phyloP scores from a whole-genome alignment of 345 rosid genomes.

The Eucalyptus regnans region DNA sequence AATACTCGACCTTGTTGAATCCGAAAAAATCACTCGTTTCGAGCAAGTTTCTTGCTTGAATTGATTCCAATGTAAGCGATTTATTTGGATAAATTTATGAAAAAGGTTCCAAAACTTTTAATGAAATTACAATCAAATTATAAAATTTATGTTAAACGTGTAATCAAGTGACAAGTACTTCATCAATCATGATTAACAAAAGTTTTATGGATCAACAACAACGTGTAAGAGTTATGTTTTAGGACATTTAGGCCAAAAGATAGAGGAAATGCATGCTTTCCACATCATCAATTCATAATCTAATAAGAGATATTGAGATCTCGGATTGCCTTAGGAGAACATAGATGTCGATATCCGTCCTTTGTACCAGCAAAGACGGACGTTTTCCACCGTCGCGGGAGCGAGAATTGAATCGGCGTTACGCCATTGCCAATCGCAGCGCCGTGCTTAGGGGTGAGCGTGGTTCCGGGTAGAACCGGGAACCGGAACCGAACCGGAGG shows the following conservation, averaged over 20 bases:
- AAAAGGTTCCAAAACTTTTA: accelerated
- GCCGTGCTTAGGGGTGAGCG: too few relatives aligned
- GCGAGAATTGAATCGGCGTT: not conserved
- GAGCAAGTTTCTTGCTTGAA: accelerated
- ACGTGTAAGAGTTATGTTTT: accelerated
- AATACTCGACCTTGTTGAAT: not conserved
- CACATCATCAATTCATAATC: not conserved
- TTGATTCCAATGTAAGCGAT: accelerated
- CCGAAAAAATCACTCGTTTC: accelerated
- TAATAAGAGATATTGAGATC: not conserved
- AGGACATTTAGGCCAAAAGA: not conserved
- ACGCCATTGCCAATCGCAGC: not conserved
- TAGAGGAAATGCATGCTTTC: accelerated
- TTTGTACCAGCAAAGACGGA: not conserved
- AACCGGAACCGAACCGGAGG: too few relatives aligned
- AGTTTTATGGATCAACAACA: not conserved
- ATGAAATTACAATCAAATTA: accelerated
- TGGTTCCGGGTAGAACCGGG: too few relatives aligned
- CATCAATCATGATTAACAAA: not conserved
- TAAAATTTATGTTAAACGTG: not conserved
- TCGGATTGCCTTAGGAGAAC: accelerated
- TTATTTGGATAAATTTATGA: accelerated
- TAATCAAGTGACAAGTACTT: not conserved
- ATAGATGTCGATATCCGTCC: not conserved
- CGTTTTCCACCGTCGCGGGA: not conserved